Evolutionary conservation across 352 stramenopile species (phyloP).

Genomic region (Pythium guiyangense): DNA sequence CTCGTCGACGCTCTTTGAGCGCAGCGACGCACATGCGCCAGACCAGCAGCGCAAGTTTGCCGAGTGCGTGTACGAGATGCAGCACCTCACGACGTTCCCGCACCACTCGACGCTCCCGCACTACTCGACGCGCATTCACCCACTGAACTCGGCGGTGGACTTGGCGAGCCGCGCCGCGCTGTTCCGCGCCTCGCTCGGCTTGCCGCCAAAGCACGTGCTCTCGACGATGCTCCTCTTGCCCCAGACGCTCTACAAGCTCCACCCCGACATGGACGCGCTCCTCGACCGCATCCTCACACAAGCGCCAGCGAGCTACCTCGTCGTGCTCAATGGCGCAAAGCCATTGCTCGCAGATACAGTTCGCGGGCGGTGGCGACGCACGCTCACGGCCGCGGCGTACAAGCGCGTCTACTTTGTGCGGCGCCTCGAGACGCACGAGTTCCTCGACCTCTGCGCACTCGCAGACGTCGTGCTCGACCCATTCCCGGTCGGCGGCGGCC

Average conservation of each 20-base stretch:
- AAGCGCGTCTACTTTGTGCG: conserved; percentile 45
- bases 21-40: too few species aligned
- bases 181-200: conserved; percentile 9
- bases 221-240: conserved; percentile 42
- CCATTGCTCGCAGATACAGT: conserved; percentile 25
- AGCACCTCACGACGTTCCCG: conserved; percentile 32
- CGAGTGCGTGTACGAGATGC: conserved; percentile 59
- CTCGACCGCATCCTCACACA: conserved; percentile 30
- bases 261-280: conserved; percentile 51
- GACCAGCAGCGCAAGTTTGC: conserved; percentile 22
- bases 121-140: neutral
- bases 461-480: conserved; percentile 53
- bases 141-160: too few species aligned
- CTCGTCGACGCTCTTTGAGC: conserved; percentile 41
- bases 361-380: conserved; percentile 20
- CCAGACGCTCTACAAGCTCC: too few species aligned
- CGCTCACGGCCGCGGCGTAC: conserved; percentile 14
- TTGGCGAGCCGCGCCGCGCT: neutral
- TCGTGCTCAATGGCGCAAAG: conserved; percentile 25
- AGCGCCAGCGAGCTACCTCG: conserved; percentile 27
- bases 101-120: too few species aligned
- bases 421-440: conserved; percentile 28
- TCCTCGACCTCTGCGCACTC: conserved; percentile 31
- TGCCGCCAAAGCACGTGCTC: conserved; percentile 10
- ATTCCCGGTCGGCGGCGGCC: conserved; percentile 57